Base-by-base conservation (phyloP, 176 grass and related monocot genomes). In the Elaeis guineensis region DNA sequence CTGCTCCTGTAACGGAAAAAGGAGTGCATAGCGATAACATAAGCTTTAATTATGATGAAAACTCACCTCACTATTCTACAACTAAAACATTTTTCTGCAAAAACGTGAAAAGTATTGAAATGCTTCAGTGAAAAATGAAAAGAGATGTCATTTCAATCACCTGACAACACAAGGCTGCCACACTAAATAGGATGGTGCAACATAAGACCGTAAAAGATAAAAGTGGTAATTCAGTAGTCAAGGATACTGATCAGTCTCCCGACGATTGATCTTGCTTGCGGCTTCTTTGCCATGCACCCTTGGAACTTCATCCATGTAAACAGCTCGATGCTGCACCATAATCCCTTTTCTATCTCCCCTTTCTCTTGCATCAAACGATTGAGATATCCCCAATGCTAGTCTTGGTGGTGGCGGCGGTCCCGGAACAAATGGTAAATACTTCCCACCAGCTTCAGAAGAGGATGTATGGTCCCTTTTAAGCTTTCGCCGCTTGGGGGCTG, bases 241-340 rank as follows among this genome's bases (percentile, higher is more conserved):
- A 83, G 85, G 82, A 82, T 88, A 98, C 94, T 92, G 88, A 24
- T 98, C 94, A 78, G 76, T 25, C 18, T 98, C 94, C 73, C 88
- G 78, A 52, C 88, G 84, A 77, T 78, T 98, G 65, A 76, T 72
- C 68, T 92, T 98, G 82, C 79, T 88, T 76, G 72, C 62, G 29
- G 74, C 76, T 35, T 98, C 94, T 65, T 98, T 98, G 60, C 81
- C 73, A 78, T 98, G 93, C n/a, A 61, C 59, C 66, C 88, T 90
- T 51, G 82, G 72, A 66, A 69, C 67, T 48, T 98, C 93, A 35
- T 97, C 92, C 59, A 75, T 48, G 62, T 92, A 80, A 20, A 63
- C 72, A 17, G 52, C 65, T 16, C 84, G 75, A 78, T 91, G 87
- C 54, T 86, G 92, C 72, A 83, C 76, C 58, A 75, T 66, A 63